Conservation (phyloP, 2,329 filamentous ascomycete genomes). For the Orbilia oligospora region DNA sequence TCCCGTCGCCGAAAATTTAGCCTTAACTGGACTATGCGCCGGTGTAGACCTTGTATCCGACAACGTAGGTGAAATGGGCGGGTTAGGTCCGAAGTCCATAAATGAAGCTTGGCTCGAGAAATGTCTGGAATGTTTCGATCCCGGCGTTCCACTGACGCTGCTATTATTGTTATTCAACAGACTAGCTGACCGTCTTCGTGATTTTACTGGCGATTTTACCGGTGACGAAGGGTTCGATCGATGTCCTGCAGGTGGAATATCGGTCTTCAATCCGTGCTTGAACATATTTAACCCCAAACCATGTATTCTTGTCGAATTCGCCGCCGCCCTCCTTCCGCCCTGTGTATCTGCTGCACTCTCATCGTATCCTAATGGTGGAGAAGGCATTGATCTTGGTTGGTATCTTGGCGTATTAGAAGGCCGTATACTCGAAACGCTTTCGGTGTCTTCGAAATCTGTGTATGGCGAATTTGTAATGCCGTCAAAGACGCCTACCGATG, state of each 20-base stretch:
- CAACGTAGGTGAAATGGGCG: constrained; percentile 50
- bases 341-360: constrained; percentile 7
- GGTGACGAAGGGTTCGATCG: constrained; percentile 50
- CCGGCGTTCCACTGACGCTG: constrained; percentile 34
- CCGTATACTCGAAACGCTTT: constrained; percentile 37
- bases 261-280: constrained; percentile 50
- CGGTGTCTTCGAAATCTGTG: constrained; percentile 38
- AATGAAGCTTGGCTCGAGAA: constrained; percentile 45
- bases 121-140: constrained; percentile 51
- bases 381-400: constrained; percentile 60
- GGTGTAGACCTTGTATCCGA: constrained; percentile 45
- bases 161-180: constrained; percentile 13
- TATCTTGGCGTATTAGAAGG: constrained; percentile 50
- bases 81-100: constrained; percentile 48
- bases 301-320: constrained; percentile 42
- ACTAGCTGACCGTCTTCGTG: constrained; percentile 50
- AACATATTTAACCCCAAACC: constrained; percentile 57
- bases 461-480: constrained; percentile 51
- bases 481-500: constrained; percentile 53
- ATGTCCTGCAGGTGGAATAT: constrained; percentile 16
- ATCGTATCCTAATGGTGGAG: constrained; percentile 54
- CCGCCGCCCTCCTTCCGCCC: not conserved
- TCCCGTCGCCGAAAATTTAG: constrained; percentile 12
- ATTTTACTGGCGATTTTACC: constrained; percentile 39
- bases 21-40: constrained; percentile 38